Conservation (phyloP, 768 basidiomycete species). For the Suillus variegatus region DNA sequence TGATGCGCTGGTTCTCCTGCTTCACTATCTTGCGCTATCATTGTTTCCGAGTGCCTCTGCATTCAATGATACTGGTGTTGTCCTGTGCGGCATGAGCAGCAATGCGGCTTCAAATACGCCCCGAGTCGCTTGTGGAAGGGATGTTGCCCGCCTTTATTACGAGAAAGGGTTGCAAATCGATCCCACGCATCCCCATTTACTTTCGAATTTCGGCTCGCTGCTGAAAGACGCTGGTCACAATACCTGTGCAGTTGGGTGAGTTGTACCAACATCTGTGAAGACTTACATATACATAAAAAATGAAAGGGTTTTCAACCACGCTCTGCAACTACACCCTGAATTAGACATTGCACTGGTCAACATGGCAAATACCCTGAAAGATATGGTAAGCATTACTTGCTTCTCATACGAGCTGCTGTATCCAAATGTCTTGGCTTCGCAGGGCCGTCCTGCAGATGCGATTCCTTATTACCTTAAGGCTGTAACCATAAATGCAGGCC, state of each 20-base stretch:
- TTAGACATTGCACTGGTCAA: conserved; percentile 55
- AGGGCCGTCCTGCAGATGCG: conserved; percentile 45
- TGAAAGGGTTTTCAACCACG: conserved; percentile 41
- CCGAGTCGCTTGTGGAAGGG: conserved; percentile 27
- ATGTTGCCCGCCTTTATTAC: conserved; percentile 47
- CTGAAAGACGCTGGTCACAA: conserved; percentile 49
- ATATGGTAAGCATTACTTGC: conserved; percentile 33
- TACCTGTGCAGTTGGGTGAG: conserved; percentile 43
- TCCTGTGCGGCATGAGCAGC: conserved; percentile 39
- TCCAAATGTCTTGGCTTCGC: not conserved
- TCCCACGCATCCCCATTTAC: conserved; percentile 47
- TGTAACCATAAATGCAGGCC: conserved; percentile 40
- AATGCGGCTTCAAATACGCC: conserved; percentile 22
- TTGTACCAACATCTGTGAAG: not conserved
- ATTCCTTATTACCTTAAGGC: conserved; percentile 49
- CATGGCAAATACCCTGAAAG: conserved; percentile 52
- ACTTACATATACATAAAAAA: conserved; percentile 7
- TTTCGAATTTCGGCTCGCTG: conserved; percentile 52
- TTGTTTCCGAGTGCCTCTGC: conserved; percentile 46
- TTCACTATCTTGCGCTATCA: conserved; percentile 50
- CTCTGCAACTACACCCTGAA: conserved; percentile 42
- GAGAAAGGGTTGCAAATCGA: conserved; percentile 45
- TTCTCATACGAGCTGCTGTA: not conserved
- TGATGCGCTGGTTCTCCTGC: conserved; percentile 41
- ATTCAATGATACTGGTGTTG: conserved; percentile 52